These are phyloP conservation scores for Raddia distichophylla DNA, from an alignment of 176 grass and related monocot species.

Conservation along the genomic window DNA sequence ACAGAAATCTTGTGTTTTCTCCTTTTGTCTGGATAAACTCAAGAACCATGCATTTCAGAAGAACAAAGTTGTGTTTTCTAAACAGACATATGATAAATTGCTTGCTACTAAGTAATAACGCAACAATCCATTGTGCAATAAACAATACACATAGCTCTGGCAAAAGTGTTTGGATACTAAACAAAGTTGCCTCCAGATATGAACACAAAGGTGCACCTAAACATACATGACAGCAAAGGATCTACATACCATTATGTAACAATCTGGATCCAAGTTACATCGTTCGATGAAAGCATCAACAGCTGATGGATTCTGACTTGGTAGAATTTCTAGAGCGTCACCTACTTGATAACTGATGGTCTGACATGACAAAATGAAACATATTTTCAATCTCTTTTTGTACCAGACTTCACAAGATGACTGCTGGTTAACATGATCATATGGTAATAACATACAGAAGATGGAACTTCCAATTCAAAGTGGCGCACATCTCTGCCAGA, in stretches of 20 bases:
- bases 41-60: conserved; percentile 13
- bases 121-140: conserved; percentile 22
- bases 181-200: conserved; percentile 4
- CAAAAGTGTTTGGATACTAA: conserved; percentile 6
- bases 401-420: conserved; percentile 16
- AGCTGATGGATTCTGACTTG: conserved; percentile 68
- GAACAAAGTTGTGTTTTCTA: neutral
- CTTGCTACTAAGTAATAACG: conserved; percentile 18
- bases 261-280: conserved; percentile 85
- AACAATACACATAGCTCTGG: conserved; percentile 12
- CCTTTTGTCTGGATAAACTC: conserved; percentile 1
- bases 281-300: conserved; percentile 83
- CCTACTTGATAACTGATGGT: conserved; percentile 75
- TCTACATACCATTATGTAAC: conserved; percentile 77
- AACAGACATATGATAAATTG: conserved; percentile 16
- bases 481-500: conserved; percentile 78
- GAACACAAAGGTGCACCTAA: conserved; percentile 22
- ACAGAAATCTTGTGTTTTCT: neutral
- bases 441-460: conserved; percentile 57
- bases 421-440: neutral
- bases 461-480: conserved; percentile 78
- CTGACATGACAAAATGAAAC: conserved; percentile 45
- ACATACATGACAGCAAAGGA: conserved; percentile 33
- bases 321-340: conserved; percentile 78
- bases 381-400: conserved; percentile 16